These are phyloP conservation scores for Xylaria acuta DNA, from an alignment of 495 filamentous ascomycete genomes.

Conservation along the genomic window DNA sequence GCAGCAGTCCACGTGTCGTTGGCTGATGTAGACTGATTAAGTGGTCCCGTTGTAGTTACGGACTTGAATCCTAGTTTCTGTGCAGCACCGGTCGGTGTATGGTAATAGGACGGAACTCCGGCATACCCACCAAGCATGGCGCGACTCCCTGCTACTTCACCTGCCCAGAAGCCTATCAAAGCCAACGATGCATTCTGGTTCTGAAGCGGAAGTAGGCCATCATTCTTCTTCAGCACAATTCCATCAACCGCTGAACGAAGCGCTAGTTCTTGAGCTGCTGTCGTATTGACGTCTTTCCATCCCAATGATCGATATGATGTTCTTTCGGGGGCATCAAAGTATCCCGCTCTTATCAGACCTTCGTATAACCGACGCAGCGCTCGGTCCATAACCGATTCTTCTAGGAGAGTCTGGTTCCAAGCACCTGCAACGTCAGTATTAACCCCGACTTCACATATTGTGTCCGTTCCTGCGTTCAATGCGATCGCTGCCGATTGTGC, in stretches of 20 bases:
- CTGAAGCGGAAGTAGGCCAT: conserved; percentile 51
- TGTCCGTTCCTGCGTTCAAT: conserved; percentile 65
- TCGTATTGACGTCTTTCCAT: conserved; percentile 61
- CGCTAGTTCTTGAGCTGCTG: conserved; percentile 60
- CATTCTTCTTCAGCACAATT: conserved; percentile 67
- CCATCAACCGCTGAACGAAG: conserved; percentile 65
- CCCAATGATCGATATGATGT: conserved; percentile 58
- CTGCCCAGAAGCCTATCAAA: conserved; percentile 65
- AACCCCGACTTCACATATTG: conserved; percentile 65
- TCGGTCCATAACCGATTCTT: conserved; percentile 54
- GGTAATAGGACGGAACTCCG: conserved; percentile 45
- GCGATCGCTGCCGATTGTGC: conserved; percentile 58
- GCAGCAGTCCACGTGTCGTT: conserved; percentile 39
- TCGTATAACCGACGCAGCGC: conserved; percentile 63
- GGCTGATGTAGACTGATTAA: conserved; percentile 29
- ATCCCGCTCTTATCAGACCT: conserved; percentile 61
- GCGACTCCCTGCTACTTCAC: conserved; percentile 62
- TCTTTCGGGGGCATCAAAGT: conserved; percentile 59
- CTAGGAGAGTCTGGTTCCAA: conserved; percentile 39
- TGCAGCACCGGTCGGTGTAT: conserved; percentile 45
- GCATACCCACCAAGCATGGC: conserved; percentile 54
- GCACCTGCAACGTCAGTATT: conserved; percentile 54
- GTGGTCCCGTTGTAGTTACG: conserved; percentile 41
- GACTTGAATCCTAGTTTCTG: conserved; percentile 47
- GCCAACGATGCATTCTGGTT: conserved; percentile 41